Conservation (phyloP, 345 rosid species). For the Citrus maxima region DNA sequence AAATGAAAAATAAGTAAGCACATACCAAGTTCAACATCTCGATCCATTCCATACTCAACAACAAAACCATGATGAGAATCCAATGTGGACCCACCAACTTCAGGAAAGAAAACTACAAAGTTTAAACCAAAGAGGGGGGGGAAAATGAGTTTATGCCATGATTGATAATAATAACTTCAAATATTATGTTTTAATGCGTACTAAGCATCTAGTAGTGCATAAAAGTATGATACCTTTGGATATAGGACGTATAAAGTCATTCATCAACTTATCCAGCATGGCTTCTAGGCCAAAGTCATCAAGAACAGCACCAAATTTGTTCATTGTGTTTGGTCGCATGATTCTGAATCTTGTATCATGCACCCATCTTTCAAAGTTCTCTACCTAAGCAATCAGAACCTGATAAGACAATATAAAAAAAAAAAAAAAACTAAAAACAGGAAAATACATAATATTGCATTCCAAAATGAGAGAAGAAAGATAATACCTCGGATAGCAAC, state of each 20-base stretch:
- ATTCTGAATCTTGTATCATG: conserved; percentile 58
- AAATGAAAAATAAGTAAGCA: conserved; percentile 13
- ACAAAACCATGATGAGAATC: conserved; percentile 98
- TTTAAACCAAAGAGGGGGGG: background rate
- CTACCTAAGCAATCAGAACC: conserved; percentile 66
- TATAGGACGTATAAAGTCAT: conserved; percentile 72
- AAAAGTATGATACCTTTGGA: conserved; percentile 48
- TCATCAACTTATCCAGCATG: conserved; percentile 87
- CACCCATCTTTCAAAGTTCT: conserved; percentile 87
- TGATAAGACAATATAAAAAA: conserved; percentile 32
- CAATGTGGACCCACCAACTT: conserved; percentile 74
- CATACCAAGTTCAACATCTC: conserved; percentile 91
- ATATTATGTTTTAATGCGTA: background rate
- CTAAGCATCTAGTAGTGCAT: background rate
- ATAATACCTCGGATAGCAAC: conserved; percentile 69
- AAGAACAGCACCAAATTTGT: conserved; percentile 85
- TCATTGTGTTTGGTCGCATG: conserved; percentile 98
- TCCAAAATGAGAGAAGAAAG: background rate
- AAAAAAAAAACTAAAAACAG: conserved; percentile 22
- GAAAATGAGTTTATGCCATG: background rate
- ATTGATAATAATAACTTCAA: background rate
- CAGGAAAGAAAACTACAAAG: conserved; percentile 79
- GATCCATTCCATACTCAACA: conserved; percentile 87
- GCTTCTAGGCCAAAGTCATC: conserved; percentile 90
- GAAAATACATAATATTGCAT: background rate